Base-by-base conservation (phyloP, 371 early-diverging fungal genomes). In the Parasitella parasitica region DNA sequence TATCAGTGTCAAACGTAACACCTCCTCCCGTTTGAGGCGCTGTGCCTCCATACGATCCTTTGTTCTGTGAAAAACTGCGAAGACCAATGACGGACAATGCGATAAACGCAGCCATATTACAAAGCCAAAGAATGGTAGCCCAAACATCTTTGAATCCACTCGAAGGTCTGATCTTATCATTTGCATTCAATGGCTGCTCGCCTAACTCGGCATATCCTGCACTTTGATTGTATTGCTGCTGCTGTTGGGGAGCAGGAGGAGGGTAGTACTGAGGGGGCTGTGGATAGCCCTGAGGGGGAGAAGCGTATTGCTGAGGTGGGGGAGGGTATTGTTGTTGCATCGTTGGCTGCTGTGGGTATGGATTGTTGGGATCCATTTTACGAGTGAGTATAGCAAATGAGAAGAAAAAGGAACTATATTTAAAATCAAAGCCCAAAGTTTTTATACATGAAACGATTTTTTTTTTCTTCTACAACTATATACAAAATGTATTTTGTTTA, bases 111-210 rank as follows among this genome's bases (percentile, higher is more conserved):
- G 75, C 86, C 37, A 87, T 59, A 63, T 88, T 84, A 59, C 69
- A 63, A 2, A 86, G 27, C 70, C 87, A 91, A 36, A 89, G 75
- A 4, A 75, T 61, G 0, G 86, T 66, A 4, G 91, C 91, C 91
- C 91, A 91, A 28, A 87, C 67, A 67, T 91, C 91, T 32, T 84
- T 84, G 69, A 69, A 85, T n/a, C 80, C 76, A 36, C 70, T 72
- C 0, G 75, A 56, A 26, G 76, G 76, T 51, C 65, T 57, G 15
- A 73, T 71, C 36, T 75, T 67, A 34, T 61, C 61, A 20, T 61
- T 61, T 18, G 46, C 67, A 28, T 63, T 57, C 16, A 50, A 22
- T 13, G 55, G 53, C 6, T 28, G 53, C 28, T 64, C 54, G 4
- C 59, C 64, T 12, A 58, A 20, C 4, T 64, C 64, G 12, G 59